These are phyloP conservation scores for Francoa sonchifolia DNA, from an alignment of 441 rosid species.

Conservation along the genomic window DNA sequence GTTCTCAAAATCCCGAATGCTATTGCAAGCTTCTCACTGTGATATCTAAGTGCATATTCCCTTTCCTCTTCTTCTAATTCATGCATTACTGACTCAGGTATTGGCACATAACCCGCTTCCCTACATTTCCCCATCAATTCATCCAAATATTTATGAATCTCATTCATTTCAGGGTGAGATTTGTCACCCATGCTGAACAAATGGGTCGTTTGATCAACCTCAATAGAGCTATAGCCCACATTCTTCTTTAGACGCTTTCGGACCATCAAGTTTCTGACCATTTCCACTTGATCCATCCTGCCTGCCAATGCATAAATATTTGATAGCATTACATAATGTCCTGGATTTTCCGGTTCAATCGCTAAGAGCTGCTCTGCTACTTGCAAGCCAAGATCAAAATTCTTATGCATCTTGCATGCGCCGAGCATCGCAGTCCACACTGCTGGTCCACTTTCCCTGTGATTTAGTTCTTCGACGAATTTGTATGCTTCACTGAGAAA, in stretches of 20 bases:
- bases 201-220: slow-evolving; percentile 44
- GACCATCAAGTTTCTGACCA: slow-evolving; percentile 54
- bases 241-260: slow-evolving; percentile 47
- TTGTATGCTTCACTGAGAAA: slow-evolving; percentile 46
- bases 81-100: slow-evolving; percentile 57
- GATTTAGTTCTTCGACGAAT: slow-evolving; percentile 33
- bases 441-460: slow-evolving; percentile 42
- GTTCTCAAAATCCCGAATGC: slow-evolving; percentile 67
- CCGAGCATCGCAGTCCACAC: slow-evolving; percentile 93
- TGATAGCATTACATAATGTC: slow-evolving; percentile 75
- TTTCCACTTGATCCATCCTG: slow-evolving; percentile 52
- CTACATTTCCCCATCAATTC: slow-evolving; percentile 53
- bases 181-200: slow-evolving; percentile 75
- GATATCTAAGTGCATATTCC: slow-evolving; percentile 62
- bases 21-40: slow-evolving; percentile 82
- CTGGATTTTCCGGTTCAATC: slow-evolving; percentile 68
- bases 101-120: slow-evolving; percentile 55
- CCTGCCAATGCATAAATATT: slow-evolving; percentile 76
- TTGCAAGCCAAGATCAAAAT: slow-evolving; percentile 54
- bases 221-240: slow-evolving; percentile 65
- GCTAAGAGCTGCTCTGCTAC: slow-evolving; percentile 63
- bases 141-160: slow-evolving; percentile 49
- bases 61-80: slow-evolving; percentile 83
- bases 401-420: slow-evolving; percentile 89
- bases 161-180: slow-evolving; percentile 43